A percentile compares a stretch with the other conserved stretches of the same genome.
These are phyloP conservation scores for Bipolaris oryzae DNA, from an alignment of 2,329 filamentous ascomycete species.

Conservation along the genomic window DNA sequence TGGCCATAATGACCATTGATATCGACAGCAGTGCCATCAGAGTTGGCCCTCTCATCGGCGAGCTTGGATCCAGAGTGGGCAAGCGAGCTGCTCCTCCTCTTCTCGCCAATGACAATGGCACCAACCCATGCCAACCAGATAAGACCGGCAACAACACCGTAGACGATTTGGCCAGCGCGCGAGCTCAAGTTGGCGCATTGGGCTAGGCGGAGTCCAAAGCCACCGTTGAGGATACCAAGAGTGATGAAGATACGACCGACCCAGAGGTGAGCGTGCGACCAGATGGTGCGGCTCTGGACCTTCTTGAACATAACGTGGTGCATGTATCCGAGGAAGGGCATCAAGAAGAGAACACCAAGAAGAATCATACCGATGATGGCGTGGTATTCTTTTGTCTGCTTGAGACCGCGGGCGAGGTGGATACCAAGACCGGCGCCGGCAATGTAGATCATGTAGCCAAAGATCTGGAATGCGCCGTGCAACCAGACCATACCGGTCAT, in stretches of 20 bases:
- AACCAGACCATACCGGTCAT: conserved; percentile 54
- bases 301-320: conserved; percentile 60
- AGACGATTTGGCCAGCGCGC: conserved; percentile 51
- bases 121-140: conserved; percentile 49
- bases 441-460: conserved; percentile 56
- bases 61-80: conserved; percentile 24
- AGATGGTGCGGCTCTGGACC: conserved; percentile 52
- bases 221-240: conserved; percentile 64
- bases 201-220: conserved; percentile 58
- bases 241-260: conserved; percentile 58
- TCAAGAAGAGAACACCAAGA: conserved; percentile 59
- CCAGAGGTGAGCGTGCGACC: conserved; percentile 61
- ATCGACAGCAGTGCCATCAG: conserved; percentile 4
- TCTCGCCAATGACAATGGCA: conserved; percentile 38
- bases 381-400: conserved; percentile 52
- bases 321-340: conserved; percentile 58
- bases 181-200: conserved; percentile 45
- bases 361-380: conserved; percentile 62
- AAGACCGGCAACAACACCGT: conserved; percentile 57
- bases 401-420: conserved; percentile 52
- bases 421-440: conserved; percentile 60
- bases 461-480: conserved; percentile 55
- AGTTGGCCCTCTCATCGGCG: conserved; percentile 3
- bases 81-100: conserved; percentile 22
- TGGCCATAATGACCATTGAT: conserved; percentile 27